These are phyloP conservation scores for Dendrocalamus latiflorus DNA, from an alignment of 202 grass and related monocot species.

Conservation along the genomic window DNA sequence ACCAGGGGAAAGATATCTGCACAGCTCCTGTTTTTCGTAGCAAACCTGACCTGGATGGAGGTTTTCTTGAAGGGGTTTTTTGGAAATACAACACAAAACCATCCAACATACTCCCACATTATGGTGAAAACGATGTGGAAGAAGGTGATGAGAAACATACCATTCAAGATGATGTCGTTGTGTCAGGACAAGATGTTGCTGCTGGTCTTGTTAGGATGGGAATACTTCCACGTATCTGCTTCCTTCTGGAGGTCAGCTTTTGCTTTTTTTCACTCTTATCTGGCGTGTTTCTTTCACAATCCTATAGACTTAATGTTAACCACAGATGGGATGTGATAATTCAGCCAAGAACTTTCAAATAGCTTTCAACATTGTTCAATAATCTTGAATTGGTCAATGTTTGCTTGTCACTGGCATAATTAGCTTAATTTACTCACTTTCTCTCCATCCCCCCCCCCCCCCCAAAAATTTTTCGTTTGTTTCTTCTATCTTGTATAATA, in stretches of 20 bases:
- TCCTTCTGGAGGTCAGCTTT: slow-evolving; percentile 69
- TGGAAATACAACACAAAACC: slow-evolving; percentile 96
- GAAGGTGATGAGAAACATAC: slow-evolving; percentile 69
- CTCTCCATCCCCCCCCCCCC: too few relatives aligned
- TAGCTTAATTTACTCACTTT: too few relatives aligned
- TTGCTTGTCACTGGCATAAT: too few relatives aligned
- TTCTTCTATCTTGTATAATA: too few relatives aligned
- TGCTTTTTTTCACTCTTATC: not conserved
- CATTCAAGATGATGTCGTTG: slow-evolving; percentile 75
- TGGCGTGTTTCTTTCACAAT: not conserved
- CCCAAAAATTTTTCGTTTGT: too few relatives aligned
- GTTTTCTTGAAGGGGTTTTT: slow-evolving; percentile 81
- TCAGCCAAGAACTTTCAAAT: too few relatives aligned
- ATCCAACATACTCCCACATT: slow-evolving; percentile 65
- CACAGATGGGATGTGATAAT: too few relatives aligned
- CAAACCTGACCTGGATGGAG: slow-evolving; percentile 69
- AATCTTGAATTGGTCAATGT: too few relatives aligned
- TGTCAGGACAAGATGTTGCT: slow-evolving; percentile 89
- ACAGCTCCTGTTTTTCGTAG: slow-evolving; percentile 85
- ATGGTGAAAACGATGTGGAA: slow-evolving; percentile 49
- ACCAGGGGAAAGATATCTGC: slow-evolving; percentile 53
- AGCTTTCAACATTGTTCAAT: too few relatives aligned
- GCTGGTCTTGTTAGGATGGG: slow-evolving; percentile 94
- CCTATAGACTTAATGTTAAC: not conserved
- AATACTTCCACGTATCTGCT: slow-evolving; percentile 82